phyloP scores from a whole-genome alignment of 2,329 filamentous ascomycete species.

The Sporothrix globosa region DNA sequence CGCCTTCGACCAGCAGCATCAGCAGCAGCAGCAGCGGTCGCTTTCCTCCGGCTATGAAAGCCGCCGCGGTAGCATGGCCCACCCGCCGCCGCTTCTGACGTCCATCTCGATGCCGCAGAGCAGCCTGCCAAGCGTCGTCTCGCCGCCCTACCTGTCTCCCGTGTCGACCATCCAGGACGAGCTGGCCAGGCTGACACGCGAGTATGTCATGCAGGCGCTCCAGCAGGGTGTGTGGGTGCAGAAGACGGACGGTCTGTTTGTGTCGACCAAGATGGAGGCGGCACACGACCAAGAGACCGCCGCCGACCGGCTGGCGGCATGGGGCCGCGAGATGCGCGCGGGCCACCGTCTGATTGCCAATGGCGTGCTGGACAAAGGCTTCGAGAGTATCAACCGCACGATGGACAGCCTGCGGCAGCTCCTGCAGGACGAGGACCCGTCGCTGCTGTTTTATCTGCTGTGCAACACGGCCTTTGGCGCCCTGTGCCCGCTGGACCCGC shows the following conservation, averaged over 20 bases:
- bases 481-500: not conserved
- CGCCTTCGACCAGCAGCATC: not conserved
- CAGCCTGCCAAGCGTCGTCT: not conserved
- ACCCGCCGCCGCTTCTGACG: not conserved
- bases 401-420: conserved; percentile 39
- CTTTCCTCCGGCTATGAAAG: not conserved
- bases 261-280: not conserved
- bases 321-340: conserved; percentile 37
- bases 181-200: conserved; percentile 36
- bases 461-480: conserved; percentile 31
- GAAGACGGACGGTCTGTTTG: conserved; percentile 29
- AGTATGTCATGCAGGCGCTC: conserved; percentile 38
- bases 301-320: conserved; percentile 34
- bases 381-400: conserved; percentile 36
- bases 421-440: conserved; percentile 38
- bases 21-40: not conserved
- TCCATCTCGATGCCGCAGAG: not conserved
- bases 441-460: conserved; percentile 38
- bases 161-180: conserved; percentile 34
- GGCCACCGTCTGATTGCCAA: conserved; percentile 36
- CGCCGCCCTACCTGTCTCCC: not conserved
- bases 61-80: not conserved
- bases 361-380: conserved; percentile 35
- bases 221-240: conserved; percentile 37
- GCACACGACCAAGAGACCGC: conserved; percentile 25